phyloP scores from a whole-genome alignment of 352 stramenopile genomes.

The Pythium coloratum region DNA sequence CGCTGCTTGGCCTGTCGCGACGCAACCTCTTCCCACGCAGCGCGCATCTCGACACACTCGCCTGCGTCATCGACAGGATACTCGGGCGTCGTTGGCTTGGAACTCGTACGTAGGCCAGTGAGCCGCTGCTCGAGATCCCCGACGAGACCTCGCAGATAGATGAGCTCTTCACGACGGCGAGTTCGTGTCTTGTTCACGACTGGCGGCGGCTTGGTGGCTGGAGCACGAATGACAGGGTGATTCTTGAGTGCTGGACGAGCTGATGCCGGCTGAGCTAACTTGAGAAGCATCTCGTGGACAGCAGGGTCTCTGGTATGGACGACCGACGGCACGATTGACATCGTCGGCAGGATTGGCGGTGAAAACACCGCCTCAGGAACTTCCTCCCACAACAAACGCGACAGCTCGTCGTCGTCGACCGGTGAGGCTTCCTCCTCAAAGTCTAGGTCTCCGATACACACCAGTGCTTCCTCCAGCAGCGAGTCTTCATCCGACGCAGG shows the following conservation, averaged over 20 bases:
- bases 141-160: slow-evolving; percentile 8
- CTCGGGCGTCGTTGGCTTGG: too few species aligned
- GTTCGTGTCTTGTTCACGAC: background rate
- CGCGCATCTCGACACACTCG: slow-evolving; percentile 5
- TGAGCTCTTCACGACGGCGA: slow-evolving; percentile 14
- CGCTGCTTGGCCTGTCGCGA: background rate
- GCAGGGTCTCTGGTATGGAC: too few species aligned
- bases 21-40: background rate
- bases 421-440: background rate
- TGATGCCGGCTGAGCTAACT: too few species aligned
- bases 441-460: slow-evolving; percentile 15
- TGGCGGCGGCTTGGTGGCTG: background rate
- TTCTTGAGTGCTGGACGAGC: too few species aligned
- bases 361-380: too few species aligned
- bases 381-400: too few species aligned
- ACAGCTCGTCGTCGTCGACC: background rate
- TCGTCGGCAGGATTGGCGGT: too few species aligned
- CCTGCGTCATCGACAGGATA: background rate
- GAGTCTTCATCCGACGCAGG: background rate
- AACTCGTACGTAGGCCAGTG: background rate
- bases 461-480: slow-evolving; percentile 15
- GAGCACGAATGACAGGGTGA: too few species aligned
- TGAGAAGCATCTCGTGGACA: too few species aligned
- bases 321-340: too few species aligned
- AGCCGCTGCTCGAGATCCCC: slow-evolving; percentile 8